phyloP scores from a whole-genome alignment of 1,284 basidiomycete species.

The Vanrija humicola region DNA sequence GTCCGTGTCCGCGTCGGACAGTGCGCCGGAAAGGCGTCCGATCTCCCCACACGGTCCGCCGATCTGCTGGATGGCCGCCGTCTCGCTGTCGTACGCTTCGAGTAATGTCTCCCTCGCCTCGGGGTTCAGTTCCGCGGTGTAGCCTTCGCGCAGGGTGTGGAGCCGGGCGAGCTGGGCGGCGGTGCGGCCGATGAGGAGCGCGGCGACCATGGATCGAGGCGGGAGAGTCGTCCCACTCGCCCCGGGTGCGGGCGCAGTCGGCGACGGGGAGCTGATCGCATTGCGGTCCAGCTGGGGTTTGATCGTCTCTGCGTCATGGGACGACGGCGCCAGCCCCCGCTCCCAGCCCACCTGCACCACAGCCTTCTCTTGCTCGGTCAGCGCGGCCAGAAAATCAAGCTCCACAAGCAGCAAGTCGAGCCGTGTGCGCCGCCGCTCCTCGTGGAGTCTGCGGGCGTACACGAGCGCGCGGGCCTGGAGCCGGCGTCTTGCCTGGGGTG shows the following conservation, averaged over 20 bases:
- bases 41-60: neutral
- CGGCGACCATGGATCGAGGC: neutral
- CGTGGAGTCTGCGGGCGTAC: conserved; percentile 35
- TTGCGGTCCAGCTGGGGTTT: too few relatives aligned
- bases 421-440: conserved; percentile 28
- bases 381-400: conserved; percentile 1
- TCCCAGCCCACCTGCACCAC: conserved; percentile 17
- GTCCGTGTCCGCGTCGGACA: neutral
- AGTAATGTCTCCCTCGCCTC: conserved; percentile 10
- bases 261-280: too few relatives aligned
- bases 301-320: too few relatives aligned
- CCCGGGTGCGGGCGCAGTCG: neutral
- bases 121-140: conserved; percentile 13
- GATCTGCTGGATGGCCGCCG: neutral
- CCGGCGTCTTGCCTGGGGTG: conserved; percentile 17
- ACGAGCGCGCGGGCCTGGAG: conserved; percentile 17
- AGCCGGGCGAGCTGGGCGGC: conserved; percentile 1
- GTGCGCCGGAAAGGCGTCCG: neutral
- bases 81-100: conserved; percentile 8
- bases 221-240: neutral
- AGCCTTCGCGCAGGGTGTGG: neutral
- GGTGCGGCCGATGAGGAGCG: neutral
- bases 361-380: conserved; percentile 16
- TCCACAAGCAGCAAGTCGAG: conserved; percentile 12
- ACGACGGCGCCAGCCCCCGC: too few relatives aligned